Base-by-base conservation (phyloP, 2,329 filamentous ascomycete genomes). In the Beauveria scarabaeidicola region DNA sequence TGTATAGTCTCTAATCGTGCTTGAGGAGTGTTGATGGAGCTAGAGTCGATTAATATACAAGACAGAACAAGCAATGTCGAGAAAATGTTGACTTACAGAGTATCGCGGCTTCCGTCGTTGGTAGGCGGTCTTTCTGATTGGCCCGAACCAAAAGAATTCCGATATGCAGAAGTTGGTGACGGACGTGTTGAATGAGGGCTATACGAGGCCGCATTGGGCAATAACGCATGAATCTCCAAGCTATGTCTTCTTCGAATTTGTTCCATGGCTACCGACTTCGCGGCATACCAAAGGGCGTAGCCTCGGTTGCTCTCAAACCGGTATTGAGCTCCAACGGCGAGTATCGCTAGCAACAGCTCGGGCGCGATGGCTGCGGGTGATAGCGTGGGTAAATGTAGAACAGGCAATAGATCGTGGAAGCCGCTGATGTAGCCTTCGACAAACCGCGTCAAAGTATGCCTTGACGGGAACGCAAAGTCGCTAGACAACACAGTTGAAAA, bases 351-450 rank as follows among this genome's bases (percentile, higher is more conserved):
- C 5, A 89, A 74, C 4, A 90, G 74, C 69, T 90, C 88, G 0
- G 86, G 81, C 0, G 85, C 82, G n/a, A 84, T 78, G n/a, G 84
- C 81, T 8, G 81, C 80, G 0, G 85, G 80, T 1, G 78, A 77
- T 51, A 90, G 76, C 0, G 86, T 89, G 0, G 87, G 83, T 5
- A 89, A 73, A 67, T 91, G 87, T 29, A 90, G 74, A 62, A 90
- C 79, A 0, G 80, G 80, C 0, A 82, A 67, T 61, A 81, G 77
- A 56, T 81, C 78, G 59, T 82, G 79, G 61, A 90, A 89, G 0
- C 86, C 86, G 61, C 80, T 82, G 57, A 89, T 81, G 65, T 89
- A 90, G 1, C 86, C 86, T 61, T 88, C 85, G 36, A 90, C 72
- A 63, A 89, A 90, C 38, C 87, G 75, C 3, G 84, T 85, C 29